These are phyloP conservation scores for Excoecaria agallocha DNA, from an alignment of 345 rosid genomes.

Conservation along the genomic window DNA sequence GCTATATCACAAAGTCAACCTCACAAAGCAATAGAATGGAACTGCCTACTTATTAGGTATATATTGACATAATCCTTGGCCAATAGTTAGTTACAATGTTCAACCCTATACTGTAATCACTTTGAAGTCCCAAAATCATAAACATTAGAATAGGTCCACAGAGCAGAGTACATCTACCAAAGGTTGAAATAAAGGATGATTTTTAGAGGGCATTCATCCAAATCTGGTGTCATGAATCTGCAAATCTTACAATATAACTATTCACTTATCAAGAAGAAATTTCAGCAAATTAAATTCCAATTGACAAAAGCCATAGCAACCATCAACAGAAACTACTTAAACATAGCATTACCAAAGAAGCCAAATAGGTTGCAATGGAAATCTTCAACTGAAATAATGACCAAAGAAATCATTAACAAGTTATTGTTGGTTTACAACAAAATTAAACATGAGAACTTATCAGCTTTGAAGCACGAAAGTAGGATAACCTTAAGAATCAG, in stretches of 20 bases:
- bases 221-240: slow-evolving; percentile 3
- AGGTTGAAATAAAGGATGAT: background rate
- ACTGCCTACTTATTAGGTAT: background rate
- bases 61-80: no score
- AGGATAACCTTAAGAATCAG: slow-evolving; percentile 82
- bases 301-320: background rate
- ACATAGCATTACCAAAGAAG: background rate
- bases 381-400: background rate
- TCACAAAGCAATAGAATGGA: background rate
- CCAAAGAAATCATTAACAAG: background rate
- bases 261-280: background rate
- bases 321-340: background rate
- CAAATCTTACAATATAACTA: background rate
- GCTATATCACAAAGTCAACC: background rate
- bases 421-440: slow-evolving; percentile 15
- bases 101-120: background rate
- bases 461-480: background rate
- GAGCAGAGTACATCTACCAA: no score
- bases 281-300: background rate
- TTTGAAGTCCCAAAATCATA: background rate
- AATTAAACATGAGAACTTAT: slow-evolving; percentile 2
- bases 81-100: no score
- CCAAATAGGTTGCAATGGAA: background rate
- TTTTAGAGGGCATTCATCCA: background rate
- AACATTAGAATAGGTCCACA: background rate